phyloP scores from a whole-genome alignment of 306 rosid genomes.

The Castanea mollissima region DNA sequence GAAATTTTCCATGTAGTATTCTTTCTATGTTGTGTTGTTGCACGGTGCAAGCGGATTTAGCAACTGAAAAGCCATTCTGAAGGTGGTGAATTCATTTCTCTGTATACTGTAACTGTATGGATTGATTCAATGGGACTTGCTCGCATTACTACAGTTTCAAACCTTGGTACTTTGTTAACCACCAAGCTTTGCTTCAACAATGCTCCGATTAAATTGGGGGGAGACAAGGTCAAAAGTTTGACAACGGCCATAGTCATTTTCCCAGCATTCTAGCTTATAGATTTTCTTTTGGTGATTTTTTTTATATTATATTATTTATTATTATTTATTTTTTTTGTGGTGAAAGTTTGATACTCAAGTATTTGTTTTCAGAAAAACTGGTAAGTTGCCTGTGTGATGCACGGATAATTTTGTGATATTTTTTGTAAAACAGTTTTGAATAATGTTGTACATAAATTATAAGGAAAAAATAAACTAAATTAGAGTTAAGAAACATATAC shows the following conservation, averaged over 20 bases:
- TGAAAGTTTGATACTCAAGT: neutral
- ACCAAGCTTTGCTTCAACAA: neutral
- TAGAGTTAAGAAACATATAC: no score
- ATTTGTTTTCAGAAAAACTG: no score
- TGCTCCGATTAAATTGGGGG: neutral
- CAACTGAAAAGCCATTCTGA: neutral
- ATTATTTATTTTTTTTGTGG: neutral
- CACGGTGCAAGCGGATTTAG: no score
- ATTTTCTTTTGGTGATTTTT: neutral
- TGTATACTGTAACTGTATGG: neutral
- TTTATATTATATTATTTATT: neutral
- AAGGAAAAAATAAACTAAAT: no score
- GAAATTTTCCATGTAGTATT: neutral
- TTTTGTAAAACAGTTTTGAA: no score
- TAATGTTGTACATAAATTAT: no score
- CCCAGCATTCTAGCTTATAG: neutral
- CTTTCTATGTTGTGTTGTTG: neutral
- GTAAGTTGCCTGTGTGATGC: no score
- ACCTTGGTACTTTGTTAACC: neutral
- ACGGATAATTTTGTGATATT: no score
- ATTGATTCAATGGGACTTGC: no score
- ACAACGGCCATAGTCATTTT: neutral
- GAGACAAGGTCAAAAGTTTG: neutral
- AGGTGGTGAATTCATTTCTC: neutral
- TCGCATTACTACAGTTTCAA: neutral